A percentile compares a stretch with the other conserved stretches of the same genome.
These are phyloP conservation scores for Ascochyta clinopodiicola DNA, from an alignment of 2,329 filamentous ascomycete species.

Conservation along the genomic window DNA sequence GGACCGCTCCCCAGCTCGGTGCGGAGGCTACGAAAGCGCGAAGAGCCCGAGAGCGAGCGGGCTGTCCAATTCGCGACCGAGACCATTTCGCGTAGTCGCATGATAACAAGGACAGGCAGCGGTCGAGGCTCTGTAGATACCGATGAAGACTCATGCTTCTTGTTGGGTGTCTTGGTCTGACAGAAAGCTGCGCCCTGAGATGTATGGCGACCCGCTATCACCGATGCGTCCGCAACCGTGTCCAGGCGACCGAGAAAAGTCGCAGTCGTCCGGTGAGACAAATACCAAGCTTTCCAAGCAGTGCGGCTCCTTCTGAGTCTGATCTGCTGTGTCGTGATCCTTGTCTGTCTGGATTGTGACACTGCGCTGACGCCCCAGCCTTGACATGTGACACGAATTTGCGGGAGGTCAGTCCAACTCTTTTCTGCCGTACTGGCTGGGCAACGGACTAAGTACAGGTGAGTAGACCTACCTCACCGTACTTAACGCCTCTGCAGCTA, in stretches of 20 bases:
- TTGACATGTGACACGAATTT: background rate
- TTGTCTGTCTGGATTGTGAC: background rate
- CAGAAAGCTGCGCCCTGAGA: background rate
- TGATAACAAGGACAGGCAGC: background rate
- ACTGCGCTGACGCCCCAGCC: background rate
- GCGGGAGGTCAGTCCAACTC: background rate
- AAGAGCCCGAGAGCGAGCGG: slow-evolving; percentile 4
- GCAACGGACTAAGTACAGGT: background rate
- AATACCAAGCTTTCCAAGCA: background rate
- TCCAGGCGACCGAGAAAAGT: background rate
- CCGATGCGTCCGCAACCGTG: slow-evolving; percentile 2
- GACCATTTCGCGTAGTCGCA: background rate
- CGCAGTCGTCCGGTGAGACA: background rate
- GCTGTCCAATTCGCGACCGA: background rate
- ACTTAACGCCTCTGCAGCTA: background rate
- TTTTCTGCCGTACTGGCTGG: background rate
- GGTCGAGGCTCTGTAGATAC: background rate
- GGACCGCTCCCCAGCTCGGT: slow-evolving; percentile 14
- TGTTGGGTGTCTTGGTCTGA: background rate
- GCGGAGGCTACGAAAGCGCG: slow-evolving; percentile 24
- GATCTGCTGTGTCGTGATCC: background rate
- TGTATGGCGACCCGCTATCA: background rate
- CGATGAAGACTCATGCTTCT: background rate
- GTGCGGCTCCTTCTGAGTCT: background rate
- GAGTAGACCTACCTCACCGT: background rate